phyloP scores from a whole-genome alignment of 2,329 filamentous ascomycete genomes.

The Ustilaginoidea virens region DNA sequence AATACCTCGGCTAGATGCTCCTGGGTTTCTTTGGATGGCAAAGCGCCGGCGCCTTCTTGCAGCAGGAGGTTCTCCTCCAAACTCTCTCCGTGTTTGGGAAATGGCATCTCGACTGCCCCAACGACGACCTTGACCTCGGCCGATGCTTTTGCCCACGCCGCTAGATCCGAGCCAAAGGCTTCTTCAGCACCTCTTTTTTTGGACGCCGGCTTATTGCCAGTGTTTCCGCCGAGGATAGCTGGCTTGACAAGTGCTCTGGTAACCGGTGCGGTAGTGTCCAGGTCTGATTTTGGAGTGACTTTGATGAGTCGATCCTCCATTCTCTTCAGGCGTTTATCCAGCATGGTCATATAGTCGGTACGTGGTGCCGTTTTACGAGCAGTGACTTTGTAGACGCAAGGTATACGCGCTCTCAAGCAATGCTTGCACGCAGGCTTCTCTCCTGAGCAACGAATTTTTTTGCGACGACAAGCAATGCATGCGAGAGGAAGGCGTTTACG shows the following conservation, averaged over 20 bases:
- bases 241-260: conserved; percentile 77
- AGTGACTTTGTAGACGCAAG: conserved; percentile 95
- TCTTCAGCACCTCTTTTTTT: conserved; percentile 81
- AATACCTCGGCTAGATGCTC: conserved; percentile 89
- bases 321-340: conserved; percentile 85
- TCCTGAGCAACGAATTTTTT: conserved; percentile 95
- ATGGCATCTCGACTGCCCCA: conserved; percentile 21
- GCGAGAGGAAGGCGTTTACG: conserved; percentile 83
- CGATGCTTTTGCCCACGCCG: conserved; percentile 58
- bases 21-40: conserved; percentile 78
- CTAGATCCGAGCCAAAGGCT: conserved; percentile 69
- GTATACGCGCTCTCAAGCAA: conserved; percentile 79
- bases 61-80: conserved; percentile 63
- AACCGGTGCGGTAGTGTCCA: conserved; percentile 49
- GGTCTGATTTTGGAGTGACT: conserved; percentile 75
- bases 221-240: conserved; percentile 40
- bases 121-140: conserved; percentile 33
- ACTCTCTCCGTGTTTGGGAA: conserved; percentile 42
- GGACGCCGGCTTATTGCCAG: conserved; percentile 26
- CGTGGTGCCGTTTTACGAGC: conserved; percentile 84
- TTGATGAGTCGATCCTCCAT: conserved; percentile 99
- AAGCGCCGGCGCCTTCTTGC: conserved; percentile 64
- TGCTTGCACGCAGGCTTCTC: conserved; percentile 98
- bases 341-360: conserved; percentile 98
- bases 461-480: conserved; percentile 88